These are phyloP conservation scores for Neostapfia colusana DNA, from an alignment of 176 grass and related monocot species.

Conservation along the genomic window DNA sequence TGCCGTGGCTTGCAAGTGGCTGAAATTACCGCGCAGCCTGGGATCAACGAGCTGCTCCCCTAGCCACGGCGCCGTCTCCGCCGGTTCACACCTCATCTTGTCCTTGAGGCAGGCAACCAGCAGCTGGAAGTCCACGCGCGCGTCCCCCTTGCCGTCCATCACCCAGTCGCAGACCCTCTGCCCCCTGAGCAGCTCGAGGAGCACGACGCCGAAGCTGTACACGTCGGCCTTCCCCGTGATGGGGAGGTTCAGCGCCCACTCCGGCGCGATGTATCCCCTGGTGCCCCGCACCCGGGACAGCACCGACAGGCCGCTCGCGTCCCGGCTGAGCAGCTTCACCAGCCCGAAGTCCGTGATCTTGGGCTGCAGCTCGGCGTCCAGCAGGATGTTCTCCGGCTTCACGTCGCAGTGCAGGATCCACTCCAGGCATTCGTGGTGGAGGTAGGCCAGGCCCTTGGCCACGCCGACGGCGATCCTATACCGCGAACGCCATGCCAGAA, in stretches of 20 bases:
- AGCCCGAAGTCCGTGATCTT: slow-evolving; percentile 72
- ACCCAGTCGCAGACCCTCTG: slow-evolving; percentile 50
- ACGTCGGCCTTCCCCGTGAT: slow-evolving; percentile 73
- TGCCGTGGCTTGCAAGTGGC: slow-evolving; percentile 25
- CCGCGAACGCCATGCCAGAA: slow-evolving; percentile 31
- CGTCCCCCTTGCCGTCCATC: background rate
- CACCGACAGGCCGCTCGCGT: background rate
- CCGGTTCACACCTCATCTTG: slow-evolving; percentile 5
- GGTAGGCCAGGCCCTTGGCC: slow-evolving; percentile 58
- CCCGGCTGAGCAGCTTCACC: slow-evolving; percentile 58
- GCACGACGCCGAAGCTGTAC: slow-evolving; percentile 89
- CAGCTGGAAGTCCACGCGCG: slow-evolving; percentile 11
- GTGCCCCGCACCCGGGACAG: slow-evolving; percentile 47
- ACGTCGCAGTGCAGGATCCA: slow-evolving; percentile 82
- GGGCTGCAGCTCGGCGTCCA: slow-evolving; percentile 54
- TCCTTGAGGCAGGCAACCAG: slow-evolving; percentile 36
- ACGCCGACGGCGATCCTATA: slow-evolving; percentile 55
- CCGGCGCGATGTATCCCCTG: slow-evolving; percentile 58
- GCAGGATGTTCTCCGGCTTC: slow-evolving; percentile 81
- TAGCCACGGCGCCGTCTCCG: slow-evolving; percentile 18
- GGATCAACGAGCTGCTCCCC: slow-evolving; percentile 38
- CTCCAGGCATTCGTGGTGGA: slow-evolving; percentile 78
- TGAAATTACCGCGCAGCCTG: slow-evolving; percentile 44
- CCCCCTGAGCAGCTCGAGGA: slow-evolving; percentile 63
- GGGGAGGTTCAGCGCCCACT: slow-evolving; percentile 50